A percentile compares a stretch with the other conserved stretches of the same genome.
Conservation (phyloP, 176 grass and related monocot species). For the Eleusine coracana region DNA sequence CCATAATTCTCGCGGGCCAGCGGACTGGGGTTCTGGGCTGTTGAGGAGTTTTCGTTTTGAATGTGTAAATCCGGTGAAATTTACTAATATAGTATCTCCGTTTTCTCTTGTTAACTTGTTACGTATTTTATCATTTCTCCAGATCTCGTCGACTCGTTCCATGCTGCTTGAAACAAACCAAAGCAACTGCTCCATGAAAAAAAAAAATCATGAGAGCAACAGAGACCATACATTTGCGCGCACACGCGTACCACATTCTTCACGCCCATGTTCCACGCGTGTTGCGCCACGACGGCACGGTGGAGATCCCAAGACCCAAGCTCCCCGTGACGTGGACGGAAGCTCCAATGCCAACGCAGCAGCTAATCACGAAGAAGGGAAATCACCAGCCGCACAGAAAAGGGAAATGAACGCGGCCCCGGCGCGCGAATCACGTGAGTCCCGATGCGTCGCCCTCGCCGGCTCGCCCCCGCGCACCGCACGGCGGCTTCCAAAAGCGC, state of each 20-base stretch:
- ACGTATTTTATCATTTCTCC: background rate
- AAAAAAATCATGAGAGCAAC: background rate
- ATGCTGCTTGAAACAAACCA: too few relatives aligned
- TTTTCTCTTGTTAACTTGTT: background rate
- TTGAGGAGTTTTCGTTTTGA: background rate
- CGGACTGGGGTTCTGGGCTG: background rate
- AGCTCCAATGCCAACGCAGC: background rate
- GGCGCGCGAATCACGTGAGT: constrained; percentile 31
- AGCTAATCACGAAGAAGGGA: background rate
- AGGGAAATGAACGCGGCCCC: background rate
- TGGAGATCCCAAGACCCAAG: background rate
- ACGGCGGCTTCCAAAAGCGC: background rate
- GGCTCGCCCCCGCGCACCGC: background rate
- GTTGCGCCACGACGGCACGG: background rate
- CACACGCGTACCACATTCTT: background rate
- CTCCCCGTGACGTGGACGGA: background rate
- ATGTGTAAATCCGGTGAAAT: background rate
- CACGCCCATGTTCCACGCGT: background rate
- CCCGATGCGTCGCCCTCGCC: background rate
- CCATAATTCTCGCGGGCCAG: too few relatives aligned
- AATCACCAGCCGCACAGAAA: background rate
- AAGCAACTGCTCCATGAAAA: background rate
- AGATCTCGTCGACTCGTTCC: background rate
- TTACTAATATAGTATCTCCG: background rate
- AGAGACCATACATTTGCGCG: background rate